Conservation (phyloP, 305 asterid species). For the Vinca major region DNA sequence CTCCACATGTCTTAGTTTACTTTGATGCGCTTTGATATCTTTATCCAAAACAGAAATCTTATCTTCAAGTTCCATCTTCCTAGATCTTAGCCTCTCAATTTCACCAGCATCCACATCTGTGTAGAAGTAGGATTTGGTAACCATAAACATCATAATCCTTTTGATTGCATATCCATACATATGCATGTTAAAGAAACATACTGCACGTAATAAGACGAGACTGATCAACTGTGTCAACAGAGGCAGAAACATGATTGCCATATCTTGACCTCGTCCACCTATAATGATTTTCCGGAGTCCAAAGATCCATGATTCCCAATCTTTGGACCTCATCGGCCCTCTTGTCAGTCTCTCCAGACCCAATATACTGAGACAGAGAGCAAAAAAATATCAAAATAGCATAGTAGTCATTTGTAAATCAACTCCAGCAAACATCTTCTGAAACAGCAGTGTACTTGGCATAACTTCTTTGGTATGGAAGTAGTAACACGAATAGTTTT, state of each 20-base stretch:
- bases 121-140: slow-evolving; percentile 7
- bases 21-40: slow-evolving; percentile 45
- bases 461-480: neutral
- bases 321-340: slow-evolving; percentile 60
- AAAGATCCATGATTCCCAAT: slow-evolving; percentile 63
- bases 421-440: slow-evolving; percentile 2
- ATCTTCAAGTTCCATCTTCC: slow-evolving; percentile 42
- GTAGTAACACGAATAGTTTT: neutral
- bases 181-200: slow-evolving; percentile 30
- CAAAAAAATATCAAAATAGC: neutral
- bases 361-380: slow-evolving; percentile 54
- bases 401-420: neutral
- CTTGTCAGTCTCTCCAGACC: slow-evolving; percentile 68
- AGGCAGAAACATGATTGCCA: slow-evolving; percentile 72
- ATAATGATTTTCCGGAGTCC: slow-evolving; percentile 96
- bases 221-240: slow-evolving; percentile 50
- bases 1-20: slow-evolving; percentile 51
- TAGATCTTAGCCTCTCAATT: slow-evolving; percentile 43
- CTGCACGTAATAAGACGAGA: slow-evolving; percentile 72
- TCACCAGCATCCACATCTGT: slow-evolving; percentile 74
- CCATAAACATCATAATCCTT: slow-evolving; percentile 3
- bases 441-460: neutral
- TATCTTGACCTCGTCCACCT: slow-evolving; percentile 76
- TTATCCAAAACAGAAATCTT: slow-evolving; percentile 29
- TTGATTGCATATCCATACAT: neutral